Conservation (phyloP, 768 basidiomycete species). For the Trametes coccinea region DNA sequence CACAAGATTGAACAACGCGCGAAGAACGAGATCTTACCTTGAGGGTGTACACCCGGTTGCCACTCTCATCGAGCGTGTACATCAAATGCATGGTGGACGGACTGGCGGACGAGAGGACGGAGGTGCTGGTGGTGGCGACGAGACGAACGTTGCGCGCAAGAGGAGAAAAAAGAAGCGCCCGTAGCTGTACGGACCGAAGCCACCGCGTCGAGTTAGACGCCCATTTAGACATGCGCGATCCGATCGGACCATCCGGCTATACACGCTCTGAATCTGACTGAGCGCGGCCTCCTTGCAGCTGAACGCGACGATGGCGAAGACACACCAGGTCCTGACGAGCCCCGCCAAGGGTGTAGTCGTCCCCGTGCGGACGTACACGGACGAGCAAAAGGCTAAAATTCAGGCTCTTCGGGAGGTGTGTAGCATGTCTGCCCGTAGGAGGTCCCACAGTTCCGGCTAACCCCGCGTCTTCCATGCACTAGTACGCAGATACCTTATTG, state of each 20-base stretch:
- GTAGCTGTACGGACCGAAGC: not conserved
- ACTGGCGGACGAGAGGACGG: constrained; percentile 51
- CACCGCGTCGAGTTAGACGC: not conserved
- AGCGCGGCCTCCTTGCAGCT: not conserved
- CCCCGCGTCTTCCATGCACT: constrained; percentile 1
- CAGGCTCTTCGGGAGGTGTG: constrained; percentile 62
- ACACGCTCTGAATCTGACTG: too few relatives aligned
- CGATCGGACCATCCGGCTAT: not conserved
- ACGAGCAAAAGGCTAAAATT: constrained; percentile 61
- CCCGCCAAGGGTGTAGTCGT: constrained; percentile 57
- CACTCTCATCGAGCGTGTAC: constrained; percentile 80
- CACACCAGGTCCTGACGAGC: constrained; percentile 49
- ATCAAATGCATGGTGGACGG: constrained; percentile 89
- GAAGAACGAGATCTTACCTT: constrained; percentile 55
- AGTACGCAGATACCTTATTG: constrained; percentile 69
- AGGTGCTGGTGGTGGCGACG: not conserved
- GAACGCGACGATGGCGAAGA: constrained; percentile 38
- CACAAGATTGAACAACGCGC: not conserved
- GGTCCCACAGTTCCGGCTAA: constrained; percentile 1
- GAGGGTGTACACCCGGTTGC: constrained; percentile 88
- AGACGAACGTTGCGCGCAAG: constrained; percentile 8
- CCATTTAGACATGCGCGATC: not conserved
- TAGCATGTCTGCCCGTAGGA: not conserved
- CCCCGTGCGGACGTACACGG: constrained; percentile 61
- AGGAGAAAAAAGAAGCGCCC: constrained; percentile 7